phyloP scores from a whole-genome alignment of 345 rosid species.

The Rhizophora apiculata region DNA sequence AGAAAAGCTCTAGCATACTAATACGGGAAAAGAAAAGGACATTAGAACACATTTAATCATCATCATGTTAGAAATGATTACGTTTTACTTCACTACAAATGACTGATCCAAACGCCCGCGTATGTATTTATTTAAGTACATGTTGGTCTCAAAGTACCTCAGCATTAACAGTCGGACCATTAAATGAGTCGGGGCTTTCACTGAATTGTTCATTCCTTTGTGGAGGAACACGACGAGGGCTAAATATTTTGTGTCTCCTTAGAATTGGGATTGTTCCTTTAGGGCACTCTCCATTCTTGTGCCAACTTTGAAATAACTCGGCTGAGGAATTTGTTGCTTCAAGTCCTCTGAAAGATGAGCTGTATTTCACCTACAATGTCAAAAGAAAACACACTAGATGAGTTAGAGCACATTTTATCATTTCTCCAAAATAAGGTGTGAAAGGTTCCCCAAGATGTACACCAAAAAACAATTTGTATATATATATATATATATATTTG shows the following conservation, averaged over 20 bases:
- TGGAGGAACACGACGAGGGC: not conserved
- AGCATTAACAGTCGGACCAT: not conserved
- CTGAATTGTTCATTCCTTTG: no score
- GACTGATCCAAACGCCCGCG: no score
- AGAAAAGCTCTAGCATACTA: not conserved
- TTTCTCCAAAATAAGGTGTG: not conserved
- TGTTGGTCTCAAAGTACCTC: conserved; percentile 14
- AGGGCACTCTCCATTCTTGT: no score
- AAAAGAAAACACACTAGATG: not conserved
- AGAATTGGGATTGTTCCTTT: no score
- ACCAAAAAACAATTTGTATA: no score
- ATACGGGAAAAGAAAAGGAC: not conserved
- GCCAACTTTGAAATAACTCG: no score
- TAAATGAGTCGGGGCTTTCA: not conserved
- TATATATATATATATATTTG: no score
- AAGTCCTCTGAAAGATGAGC: not conserved
- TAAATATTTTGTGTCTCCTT: not conserved
- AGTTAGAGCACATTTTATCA: not conserved
- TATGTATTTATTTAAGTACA: not conserved
- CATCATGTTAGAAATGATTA: no score
- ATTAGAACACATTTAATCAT: no score
- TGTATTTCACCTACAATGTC: not conserved
- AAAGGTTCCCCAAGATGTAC: no score
- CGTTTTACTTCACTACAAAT: no score
- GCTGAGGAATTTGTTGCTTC: no score